Evolutionary conservation across 179 eudicot genomes (phyloP).

Genomic region (Gypsophila paniculata): DNA sequence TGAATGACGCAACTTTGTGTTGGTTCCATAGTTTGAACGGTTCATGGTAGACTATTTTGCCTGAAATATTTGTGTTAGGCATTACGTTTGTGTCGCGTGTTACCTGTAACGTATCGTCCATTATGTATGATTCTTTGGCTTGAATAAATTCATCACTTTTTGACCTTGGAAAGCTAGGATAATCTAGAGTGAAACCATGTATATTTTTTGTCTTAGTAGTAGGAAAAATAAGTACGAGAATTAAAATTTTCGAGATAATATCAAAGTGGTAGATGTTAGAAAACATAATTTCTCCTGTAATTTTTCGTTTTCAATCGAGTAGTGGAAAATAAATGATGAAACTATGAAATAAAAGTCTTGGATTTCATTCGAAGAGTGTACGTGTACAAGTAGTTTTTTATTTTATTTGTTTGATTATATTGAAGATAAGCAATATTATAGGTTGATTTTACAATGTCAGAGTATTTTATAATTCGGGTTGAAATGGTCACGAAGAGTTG

Average conservation of each 20-base stretch:
- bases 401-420: no score
- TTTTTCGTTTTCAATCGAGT: no score
- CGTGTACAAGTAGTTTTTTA: no score
- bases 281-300: no score
- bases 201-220: background rate
- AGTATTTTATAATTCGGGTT: no score
- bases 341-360: no score
- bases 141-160: background rate
- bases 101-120: slow-evolving; percentile 25
- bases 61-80: background rate
- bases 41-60: slow-evolving; percentile 17
- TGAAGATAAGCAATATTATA: no score
- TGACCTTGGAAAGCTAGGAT: slow-evolving; percentile 7
- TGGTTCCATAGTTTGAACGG: slow-evolving; percentile 22
- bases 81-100: slow-evolving; percentile 12
- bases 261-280: no score
- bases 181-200: background rate
- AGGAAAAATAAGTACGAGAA: background rate
- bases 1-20: slow-evolving; percentile 26
- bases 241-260: background rate
- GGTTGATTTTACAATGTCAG: no score
- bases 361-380: no score
- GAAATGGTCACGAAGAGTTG: no score
- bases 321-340: no score
- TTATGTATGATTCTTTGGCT: background rate